These are phyloP conservation scores for Rutstroemia sydowiana DNA, from an alignment of 2,329 filamentous ascomycete genomes.

Conservation along the genomic window DNA sequence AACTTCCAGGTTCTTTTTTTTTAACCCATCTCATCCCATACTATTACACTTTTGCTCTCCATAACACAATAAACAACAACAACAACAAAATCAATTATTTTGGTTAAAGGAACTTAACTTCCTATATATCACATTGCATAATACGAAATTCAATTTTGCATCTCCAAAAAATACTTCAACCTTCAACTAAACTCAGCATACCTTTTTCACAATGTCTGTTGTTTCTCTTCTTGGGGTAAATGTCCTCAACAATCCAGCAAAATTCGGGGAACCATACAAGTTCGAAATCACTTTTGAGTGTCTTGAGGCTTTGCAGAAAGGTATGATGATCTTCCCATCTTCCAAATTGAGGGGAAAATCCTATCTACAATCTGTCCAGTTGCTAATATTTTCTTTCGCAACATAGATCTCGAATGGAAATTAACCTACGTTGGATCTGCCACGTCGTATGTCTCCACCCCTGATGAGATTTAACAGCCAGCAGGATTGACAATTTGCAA, in stretches of 20 bases:
- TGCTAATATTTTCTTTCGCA: conserved; percentile 16
- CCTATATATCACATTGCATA: no score
- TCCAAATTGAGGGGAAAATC: conserved; percentile 1
- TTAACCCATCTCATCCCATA: neutral
- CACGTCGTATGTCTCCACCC: conserved; percentile 64
- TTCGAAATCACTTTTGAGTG: conserved; percentile 99
- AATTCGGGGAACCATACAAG: conserved; percentile 86
- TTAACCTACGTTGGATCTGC: conserved; percentile 97
- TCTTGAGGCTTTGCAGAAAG: conserved; percentile 87
- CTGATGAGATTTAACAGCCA: neutral
- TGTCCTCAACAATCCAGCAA: conserved; percentile 93
- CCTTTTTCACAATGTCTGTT: conserved; percentile 67
- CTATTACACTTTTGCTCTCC: neutral
- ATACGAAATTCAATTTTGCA: neutral
- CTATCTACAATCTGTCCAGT: neutral
- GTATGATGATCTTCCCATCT: conserved; percentile 38
- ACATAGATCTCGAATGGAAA: conserved; percentile 93
- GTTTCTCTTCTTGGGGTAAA: conserved; percentile 93
- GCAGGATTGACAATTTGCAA: conserved; percentile 13
- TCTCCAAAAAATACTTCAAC: neutral
- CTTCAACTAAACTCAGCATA: neutral
- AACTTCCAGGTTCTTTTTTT: no score
- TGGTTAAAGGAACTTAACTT: no score
- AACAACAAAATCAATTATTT: neutral
- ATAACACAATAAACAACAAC: neutral